phyloP scores from a whole-genome alignment of 805 yeast genomes.

The Yamadazyma olivae region DNA sequence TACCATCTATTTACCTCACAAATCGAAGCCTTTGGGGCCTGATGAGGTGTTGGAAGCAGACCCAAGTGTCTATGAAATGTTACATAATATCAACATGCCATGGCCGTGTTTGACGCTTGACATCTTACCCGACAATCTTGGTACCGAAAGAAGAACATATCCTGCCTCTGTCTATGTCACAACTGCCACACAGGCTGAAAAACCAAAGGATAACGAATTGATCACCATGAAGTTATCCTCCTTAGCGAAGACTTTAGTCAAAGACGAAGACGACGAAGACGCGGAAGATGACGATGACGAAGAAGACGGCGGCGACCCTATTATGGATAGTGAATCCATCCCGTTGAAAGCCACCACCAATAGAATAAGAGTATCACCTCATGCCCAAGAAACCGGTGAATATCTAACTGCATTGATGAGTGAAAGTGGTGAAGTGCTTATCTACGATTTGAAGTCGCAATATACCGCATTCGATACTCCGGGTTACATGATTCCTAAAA shows the following conservation, averaged over 20 bases:
- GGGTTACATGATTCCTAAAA: slow-evolving; percentile 77
- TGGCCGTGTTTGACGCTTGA: slow-evolving; percentile 98
- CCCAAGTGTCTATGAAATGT: slow-evolving; percentile 93
- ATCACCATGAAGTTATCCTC: slow-evolving; percentile 80
- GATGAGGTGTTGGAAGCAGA: slow-evolving; percentile 97
- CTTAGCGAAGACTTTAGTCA: slow-evolving; percentile 80
- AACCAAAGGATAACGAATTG: slow-evolving; percentile 84
- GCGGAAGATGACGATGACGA: slow-evolving; percentile 75
- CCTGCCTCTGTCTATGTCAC: slow-evolving; percentile 86
- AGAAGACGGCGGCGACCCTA: slow-evolving; percentile 68
- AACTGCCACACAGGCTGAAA: slow-evolving; percentile 92
- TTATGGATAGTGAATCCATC: slow-evolving; percentile 80
- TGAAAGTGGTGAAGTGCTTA: slow-evolving; percentile 85
- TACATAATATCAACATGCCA: slow-evolving; percentile 88
- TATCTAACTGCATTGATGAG: slow-evolving; percentile 83
- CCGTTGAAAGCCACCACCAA: slow-evolving; percentile 83
- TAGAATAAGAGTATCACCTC: slow-evolving; percentile 81
- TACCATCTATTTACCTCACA: slow-evolving; percentile 79
- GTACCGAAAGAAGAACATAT: slow-evolving; percentile 82
- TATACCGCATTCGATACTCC: slow-evolving; percentile 83
- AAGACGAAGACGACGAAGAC: slow-evolving; percentile 73
- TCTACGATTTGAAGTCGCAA: slow-evolving; percentile 80
- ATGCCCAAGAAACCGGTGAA: slow-evolving; percentile 69
- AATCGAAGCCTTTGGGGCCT: slow-evolving; percentile 86
- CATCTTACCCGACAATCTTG: slow-evolving; percentile 79